These are phyloP conservation scores for Hemisphaericaspora xylofermentans DNA, from an alignment of 1,139 yeast genomes.

Conservation along the genomic window DNA sequence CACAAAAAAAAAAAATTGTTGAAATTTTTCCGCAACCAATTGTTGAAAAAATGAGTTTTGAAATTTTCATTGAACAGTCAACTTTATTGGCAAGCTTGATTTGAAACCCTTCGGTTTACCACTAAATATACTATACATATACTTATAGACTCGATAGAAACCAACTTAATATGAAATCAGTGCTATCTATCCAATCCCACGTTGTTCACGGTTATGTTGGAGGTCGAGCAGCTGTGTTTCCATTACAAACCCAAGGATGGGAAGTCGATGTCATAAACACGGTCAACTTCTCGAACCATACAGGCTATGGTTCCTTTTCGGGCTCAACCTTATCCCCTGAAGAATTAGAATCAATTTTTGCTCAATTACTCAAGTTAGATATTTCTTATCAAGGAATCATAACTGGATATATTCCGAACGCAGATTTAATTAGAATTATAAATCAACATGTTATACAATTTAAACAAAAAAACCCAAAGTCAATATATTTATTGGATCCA, in stretches of 20 bases:
- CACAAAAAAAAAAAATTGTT: too few relatives aligned
- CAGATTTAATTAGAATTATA: slow-evolving; percentile 25
- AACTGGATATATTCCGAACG: slow-evolving; percentile 40
- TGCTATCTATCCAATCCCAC: slow-evolving; percentile 44
- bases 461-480: slow-evolving; percentile 17
- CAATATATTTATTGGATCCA: slow-evolving; percentile 77
- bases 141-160: background rate
- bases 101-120: too few relatives aligned
- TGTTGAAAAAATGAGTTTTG: too few relatives aligned
- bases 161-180: slow-evolving; percentile 14
- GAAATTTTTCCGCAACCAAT: too few relatives aligned
- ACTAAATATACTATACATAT: background rate
- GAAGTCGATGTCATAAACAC: slow-evolving; percentile 45
- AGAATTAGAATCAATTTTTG: slow-evolving; percentile 12
- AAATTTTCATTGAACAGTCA: too few relatives aligned
- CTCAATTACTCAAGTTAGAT: slow-evolving; percentile 13
- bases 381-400: slow-evolving; percentile 28
- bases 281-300: slow-evolving; percentile 44
- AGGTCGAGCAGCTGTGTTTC: slow-evolving; percentile 41
- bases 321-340: slow-evolving; percentile 22
- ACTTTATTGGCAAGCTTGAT: too few relatives aligned
- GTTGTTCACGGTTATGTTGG: slow-evolving; percentile 51
- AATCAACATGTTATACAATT: slow-evolving; percentile 16
- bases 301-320: slow-evolving; percentile 44
- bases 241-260: slow-evolving; percentile 46